Conservation (phyloP, 2,329 filamentous ascomycete species). For the Penicillium decumbens region DNA sequence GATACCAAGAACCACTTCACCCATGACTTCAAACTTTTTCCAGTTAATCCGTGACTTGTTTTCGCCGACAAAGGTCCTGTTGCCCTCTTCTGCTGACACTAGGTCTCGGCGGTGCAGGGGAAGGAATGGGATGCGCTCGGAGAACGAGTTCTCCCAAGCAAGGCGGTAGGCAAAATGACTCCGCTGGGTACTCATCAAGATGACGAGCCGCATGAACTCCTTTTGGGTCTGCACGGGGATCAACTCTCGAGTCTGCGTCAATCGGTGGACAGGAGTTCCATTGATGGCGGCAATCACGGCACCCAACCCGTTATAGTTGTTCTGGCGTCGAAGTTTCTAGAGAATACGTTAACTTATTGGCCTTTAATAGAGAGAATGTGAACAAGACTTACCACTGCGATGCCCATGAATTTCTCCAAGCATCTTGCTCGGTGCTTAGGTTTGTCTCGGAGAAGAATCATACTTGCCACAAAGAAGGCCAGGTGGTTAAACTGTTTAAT, state of each 20-base stretch:
- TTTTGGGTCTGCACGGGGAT: slow-evolving; percentile 69
- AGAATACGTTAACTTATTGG: not conserved
- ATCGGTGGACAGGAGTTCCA: slow-evolving; percentile 76
- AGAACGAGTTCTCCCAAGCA: slow-evolving; percentile 91
- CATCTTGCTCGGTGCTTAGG: slow-evolving; percentile 88
- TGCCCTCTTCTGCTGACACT: slow-evolving; percentile 87
- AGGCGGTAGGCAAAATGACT: slow-evolving; percentile 93
- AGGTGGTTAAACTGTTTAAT: slow-evolving; percentile 87
- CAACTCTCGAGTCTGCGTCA: slow-evolving; percentile 72
- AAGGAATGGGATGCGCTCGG: slow-evolving; percentile 88
- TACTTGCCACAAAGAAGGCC: slow-evolving; percentile 75
- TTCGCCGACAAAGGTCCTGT: slow-evolving; percentile 76
- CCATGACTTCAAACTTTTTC: slow-evolving; percentile 96
- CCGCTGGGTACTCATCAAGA: slow-evolving; percentile 89
- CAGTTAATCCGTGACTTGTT: slow-evolving; percentile 80
- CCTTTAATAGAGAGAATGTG: not conserved
- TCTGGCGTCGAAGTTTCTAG: slow-evolving; percentile 76
- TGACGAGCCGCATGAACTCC: slow-evolving; percentile 79
- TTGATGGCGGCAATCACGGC: slow-evolving; percentile 91
- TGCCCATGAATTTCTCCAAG: slow-evolving; percentile 91
- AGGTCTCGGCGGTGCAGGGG: slow-evolving; percentile 85
- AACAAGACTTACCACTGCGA: slow-evolving; percentile 55
- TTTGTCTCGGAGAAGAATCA: slow-evolving; percentile 87
- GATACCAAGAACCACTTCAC: slow-evolving; percentile 82
- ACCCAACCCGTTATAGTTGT: slow-evolving; percentile 97